Base-by-base conservation (phyloP, 1,284 basidiomycete genomes). In the Austroboletus sp. region DNA sequence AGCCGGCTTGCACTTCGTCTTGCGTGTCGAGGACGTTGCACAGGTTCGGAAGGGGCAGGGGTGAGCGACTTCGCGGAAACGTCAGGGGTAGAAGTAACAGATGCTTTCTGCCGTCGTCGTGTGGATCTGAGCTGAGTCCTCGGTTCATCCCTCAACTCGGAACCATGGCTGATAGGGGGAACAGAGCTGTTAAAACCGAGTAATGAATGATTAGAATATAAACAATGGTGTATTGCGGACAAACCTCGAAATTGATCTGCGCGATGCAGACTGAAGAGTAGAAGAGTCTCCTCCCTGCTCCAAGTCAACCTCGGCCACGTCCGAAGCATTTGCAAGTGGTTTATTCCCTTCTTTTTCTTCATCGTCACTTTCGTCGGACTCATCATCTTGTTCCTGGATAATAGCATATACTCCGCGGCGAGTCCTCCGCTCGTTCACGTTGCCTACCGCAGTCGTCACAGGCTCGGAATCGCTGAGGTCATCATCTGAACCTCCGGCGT, bases 401-500 rank as follows among this genome's bases (percentile, higher is more conserved):
- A 79, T 70, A 26, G 82, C 81, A 61, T 88, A 88, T 6, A 88
- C 85, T 32, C 85, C 84, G 33, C 85, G 74, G 32, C 85, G 76
- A 36, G 85, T 88, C 49, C 85, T 71, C 30, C 85, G 73, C 61
- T 87, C 85, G 57, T 88, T 83, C 50, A 81, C 62, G 52, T 82
- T 77, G 42, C 64, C 57, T 12, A 75, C 64, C 31, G 67, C 66
- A 45, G 58, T 58, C 40, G 61, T 65, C 40, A 57, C 57, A 40
- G 59, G 65, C 44, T 60, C 58, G 25, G 63, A 66, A 50, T 71
- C 71, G 42, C 69, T 68, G 38, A 60, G 58, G 51, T 73, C 73
- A 41, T 66, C 66, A 43, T 72, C 72, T 9, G 70, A 69, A 29
- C 63, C 72, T 53, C 70, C 73, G 38, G 70, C 67, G 21, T 71